Evolutionary conservation across 2,329 filamentous ascomycete species (phyloP).

Genomic region (Rutstroemia sp.): DNA sequence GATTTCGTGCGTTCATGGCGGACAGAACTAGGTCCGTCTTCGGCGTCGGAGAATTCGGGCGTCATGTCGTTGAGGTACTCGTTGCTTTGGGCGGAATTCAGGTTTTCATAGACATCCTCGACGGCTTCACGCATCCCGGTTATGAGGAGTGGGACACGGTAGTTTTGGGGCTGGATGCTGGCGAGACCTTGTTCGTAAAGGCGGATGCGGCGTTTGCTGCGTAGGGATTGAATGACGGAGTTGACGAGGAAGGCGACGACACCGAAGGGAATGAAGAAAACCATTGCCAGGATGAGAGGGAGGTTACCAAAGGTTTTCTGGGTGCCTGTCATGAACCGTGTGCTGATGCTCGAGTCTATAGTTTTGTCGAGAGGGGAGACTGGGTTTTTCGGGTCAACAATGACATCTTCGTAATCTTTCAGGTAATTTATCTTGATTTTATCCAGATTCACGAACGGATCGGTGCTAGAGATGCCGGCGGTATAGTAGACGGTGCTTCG

Average conservation of each 20-base stretch:
- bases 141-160: conserved; percentile 69
- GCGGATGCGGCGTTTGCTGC: conserved; percentile 66
- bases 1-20: conserved; percentile 12
- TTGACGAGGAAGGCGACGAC: conserved; percentile 67
- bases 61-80: conserved; percentile 54
- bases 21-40: conserved; percentile 22
- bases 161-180: conserved; percentile 60
- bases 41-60: conserved; percentile 42
- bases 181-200: conserved; percentile 66
- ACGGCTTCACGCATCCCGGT: conserved; percentile 69
- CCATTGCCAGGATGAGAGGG: conserved; percentile 57
- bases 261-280: conserved; percentile 67
- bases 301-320: conserved; percentile 36
- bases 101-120: conserved; percentile 45
- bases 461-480: conserved; percentile 65
- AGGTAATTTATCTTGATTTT: conserved; percentile 67
- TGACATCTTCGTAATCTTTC: conserved; percentile 59
- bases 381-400: conserved; percentile 63
- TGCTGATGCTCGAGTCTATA: conserved; percentile 19
- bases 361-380: conserved; percentile 40
- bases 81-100: conserved; percentile 38
- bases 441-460: conserved; percentile 66
- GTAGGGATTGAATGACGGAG: conserved; percentile 66
- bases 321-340: conserved; percentile 25
- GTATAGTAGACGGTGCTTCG: conserved; percentile 77